Percentiles rank a stretch among this genome's conserved stretches.
Conservation (phyloP, 148 eudicot genomes). For the Fagopyrum homotropicum region DNA sequence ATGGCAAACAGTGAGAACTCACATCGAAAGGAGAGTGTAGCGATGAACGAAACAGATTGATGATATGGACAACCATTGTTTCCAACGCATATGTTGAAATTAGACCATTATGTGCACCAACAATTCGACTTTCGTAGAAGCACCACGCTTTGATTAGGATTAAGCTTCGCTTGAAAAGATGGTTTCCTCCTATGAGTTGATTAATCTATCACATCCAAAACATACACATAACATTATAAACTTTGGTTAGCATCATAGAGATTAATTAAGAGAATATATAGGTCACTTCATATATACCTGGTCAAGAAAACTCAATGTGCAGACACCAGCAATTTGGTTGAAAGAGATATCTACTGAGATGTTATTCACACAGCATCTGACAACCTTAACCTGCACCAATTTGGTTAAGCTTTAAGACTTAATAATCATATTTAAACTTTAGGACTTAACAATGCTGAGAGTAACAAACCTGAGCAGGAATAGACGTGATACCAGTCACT, state of each 20-base stretch:
- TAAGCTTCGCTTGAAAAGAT: conserved; percentile 52
- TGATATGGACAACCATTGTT: conserved; percentile 36
- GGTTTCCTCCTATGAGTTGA: conserved; percentile 34
- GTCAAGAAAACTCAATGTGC: conserved; percentile 39
- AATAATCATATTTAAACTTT: not conserved
- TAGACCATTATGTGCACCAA: conserved; percentile 47
- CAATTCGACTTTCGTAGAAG: conserved; percentile 48
- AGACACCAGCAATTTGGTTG: conserved; percentile 45
- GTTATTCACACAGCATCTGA: conserved; percentile 40
- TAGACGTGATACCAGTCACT: conserved; percentile 31
- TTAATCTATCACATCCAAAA: conserved; percentile 31
- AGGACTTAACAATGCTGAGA: not conserved
- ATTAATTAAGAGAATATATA: not conserved
- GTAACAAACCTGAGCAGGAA: conserved; percentile 44
- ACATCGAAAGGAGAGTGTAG: conserved; percentile 39
- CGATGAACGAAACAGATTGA: conserved; percentile 35
- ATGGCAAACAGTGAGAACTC: conserved; percentile 16
- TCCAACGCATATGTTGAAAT: conserved; percentile 59
- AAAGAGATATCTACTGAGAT: conserved; percentile 46
- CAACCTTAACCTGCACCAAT: conserved; percentile 32
- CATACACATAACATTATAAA: not conserved
- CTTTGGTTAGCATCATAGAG: no score
- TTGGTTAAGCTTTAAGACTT: no score
- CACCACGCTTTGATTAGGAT: conserved; percentile 61
- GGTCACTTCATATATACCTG: conserved; percentile 19